These are phyloP conservation scores for Hortaea werneckii DNA, from an alignment of 2,329 filamentous ascomycete genomes.

Conservation along the genomic window DNA sequence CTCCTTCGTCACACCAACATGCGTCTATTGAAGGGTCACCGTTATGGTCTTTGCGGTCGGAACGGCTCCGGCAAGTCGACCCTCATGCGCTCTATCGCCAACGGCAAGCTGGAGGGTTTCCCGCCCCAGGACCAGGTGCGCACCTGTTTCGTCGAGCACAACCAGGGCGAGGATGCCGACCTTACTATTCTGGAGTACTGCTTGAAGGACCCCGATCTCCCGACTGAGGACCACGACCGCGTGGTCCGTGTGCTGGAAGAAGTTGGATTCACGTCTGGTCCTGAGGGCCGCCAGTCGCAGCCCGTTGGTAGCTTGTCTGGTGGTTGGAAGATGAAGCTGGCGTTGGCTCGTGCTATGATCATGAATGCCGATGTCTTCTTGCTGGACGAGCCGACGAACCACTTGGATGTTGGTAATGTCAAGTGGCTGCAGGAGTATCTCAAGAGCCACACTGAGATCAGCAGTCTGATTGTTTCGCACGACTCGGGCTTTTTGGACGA, in stretches of 20 bases:
- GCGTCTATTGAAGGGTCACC: slow-evolving; percentile 86
- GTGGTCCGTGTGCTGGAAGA: slow-evolving; percentile 78
- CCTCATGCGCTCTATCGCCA: slow-evolving; percentile 91
- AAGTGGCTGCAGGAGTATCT: slow-evolving; percentile 94
- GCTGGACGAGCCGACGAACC: slow-evolving; percentile 97
- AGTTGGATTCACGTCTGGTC: slow-evolving; percentile 86
- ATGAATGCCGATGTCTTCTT: slow-evolving; percentile 93
- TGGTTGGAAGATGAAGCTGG: slow-evolving; percentile 99
- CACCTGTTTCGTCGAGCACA: slow-evolving; percentile 98
- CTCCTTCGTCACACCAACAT: slow-evolving; percentile 93
- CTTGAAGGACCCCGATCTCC: slow-evolving; percentile 77
- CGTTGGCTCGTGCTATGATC: slow-evolving; percentile 90
- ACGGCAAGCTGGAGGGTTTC: slow-evolving; percentile 94
- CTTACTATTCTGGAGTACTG: slow-evolving; percentile 93
- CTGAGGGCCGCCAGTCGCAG: slow-evolving; percentile 77
- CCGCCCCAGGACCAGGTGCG: slow-evolving; percentile 83
- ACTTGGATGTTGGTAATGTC: slow-evolving; percentile 91
- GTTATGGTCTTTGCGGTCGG: slow-evolving; percentile 91
- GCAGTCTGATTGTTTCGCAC: slow-evolving; percentile 94
- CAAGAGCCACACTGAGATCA: slow-evolving; percentile 91
- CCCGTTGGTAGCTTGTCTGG: slow-evolving; percentile 91
- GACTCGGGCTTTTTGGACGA: slow-evolving; percentile 96
- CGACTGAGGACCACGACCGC: slow-evolving; percentile 64
- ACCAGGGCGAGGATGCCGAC: slow-evolving; percentile 95
- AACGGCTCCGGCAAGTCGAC: slow-evolving; percentile 99